These are phyloP conservation scores for Catharanthus roseus DNA, from an alignment of 257 asterid species.

Conservation along the genomic window DNA sequence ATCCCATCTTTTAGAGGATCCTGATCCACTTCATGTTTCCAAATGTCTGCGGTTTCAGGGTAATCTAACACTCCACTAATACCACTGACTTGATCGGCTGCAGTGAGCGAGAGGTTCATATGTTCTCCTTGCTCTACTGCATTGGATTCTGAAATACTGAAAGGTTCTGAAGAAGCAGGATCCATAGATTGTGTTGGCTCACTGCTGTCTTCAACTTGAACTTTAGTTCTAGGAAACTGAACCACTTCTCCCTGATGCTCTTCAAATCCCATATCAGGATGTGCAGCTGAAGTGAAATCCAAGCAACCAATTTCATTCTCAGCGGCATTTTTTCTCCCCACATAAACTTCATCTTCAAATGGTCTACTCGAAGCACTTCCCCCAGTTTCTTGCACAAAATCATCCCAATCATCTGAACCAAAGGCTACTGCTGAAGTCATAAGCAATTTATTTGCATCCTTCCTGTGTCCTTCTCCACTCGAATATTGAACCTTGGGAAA, in stretches of 20 bases:
- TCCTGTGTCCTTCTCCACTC: conserved; percentile 26
- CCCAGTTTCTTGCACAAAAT: conserved; percentile 52
- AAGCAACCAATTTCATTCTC: conserved; percentile 25
- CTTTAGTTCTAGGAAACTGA: conserved; percentile 17
- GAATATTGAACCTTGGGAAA: conserved; percentile 19
- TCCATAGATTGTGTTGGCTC: conserved; percentile 17
- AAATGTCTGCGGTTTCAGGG: conserved; percentile 31
- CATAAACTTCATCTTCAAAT: conserved; percentile 31
- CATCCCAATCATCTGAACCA: conserved; percentile 80
- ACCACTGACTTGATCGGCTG: conserved; percentile 29
- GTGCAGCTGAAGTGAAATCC: conserved; percentile 20
- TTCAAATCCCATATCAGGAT: conserved; percentile 17
- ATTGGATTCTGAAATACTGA: conserved; percentile 20
- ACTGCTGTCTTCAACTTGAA: conserved; percentile 24
- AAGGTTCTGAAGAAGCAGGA: conserved; percentile 19
- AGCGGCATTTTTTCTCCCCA: conserved; percentile 18
- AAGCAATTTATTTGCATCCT: conserved; percentile 37
- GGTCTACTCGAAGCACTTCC: conserved; percentile 28
- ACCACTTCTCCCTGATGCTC: conserved; percentile 18
- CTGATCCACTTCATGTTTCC: conserved; percentile 29
- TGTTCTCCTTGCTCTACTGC: conserved; percentile 24
- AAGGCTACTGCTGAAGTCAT: conserved; percentile 74
- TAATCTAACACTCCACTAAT: conserved; percentile 37
- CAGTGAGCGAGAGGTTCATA: conserved; percentile 21
- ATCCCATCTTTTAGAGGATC: conserved; percentile 22